Percentiles rank a stretch among this genome's conserved stretches.
These are phyloP conservation scores for Pseudoturritis turrita DNA, from an alignment of 345 rosid species.

Conservation along the genomic window DNA sequence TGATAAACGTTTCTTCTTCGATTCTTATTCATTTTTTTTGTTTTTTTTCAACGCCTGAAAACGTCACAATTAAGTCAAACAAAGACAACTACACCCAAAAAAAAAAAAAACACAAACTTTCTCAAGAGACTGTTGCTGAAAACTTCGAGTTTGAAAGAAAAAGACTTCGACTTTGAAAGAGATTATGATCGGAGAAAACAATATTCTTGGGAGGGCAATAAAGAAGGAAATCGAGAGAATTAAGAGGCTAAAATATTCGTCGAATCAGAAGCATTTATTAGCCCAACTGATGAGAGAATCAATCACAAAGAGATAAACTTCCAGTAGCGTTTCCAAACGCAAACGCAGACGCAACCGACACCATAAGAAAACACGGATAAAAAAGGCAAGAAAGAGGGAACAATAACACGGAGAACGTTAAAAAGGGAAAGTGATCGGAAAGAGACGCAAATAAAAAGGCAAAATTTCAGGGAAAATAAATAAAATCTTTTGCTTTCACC, in stretches of 20 bases:
- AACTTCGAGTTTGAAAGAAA: background rate
- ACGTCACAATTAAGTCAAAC: background rate
- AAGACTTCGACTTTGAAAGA: background rate
- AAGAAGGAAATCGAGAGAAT: conserved; percentile 13
- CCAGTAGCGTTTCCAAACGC: background rate
- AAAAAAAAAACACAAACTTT: background rate
- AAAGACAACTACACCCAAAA: background rate
- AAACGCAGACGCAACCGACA: conserved; percentile 28
- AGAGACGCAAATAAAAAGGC: background rate
- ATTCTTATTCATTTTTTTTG: conserved; percentile 48
- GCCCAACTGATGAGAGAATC: background rate
- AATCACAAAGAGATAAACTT: background rate
- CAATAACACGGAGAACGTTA: background rate
- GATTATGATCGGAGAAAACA: conserved; percentile 7
- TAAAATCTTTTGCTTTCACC: conserved; percentile 3
- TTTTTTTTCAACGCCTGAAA: conserved; percentile 40
- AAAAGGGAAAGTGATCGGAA: conserved; percentile 17
- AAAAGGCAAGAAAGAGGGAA: background rate
- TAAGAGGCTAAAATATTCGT: background rate
- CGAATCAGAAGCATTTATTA: conserved; percentile 23
- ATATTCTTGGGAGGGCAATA: conserved; percentile 1
- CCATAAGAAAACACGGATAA: background rate
- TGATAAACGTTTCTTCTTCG: conserved; percentile 39
- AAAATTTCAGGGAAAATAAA: background rate
- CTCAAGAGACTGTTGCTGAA: background rate